These are phyloP conservation scores for Globisporangium takayamanum DNA, from an alignment of 352 stramenopile genomes.

Conservation along the genomic window DNA sequence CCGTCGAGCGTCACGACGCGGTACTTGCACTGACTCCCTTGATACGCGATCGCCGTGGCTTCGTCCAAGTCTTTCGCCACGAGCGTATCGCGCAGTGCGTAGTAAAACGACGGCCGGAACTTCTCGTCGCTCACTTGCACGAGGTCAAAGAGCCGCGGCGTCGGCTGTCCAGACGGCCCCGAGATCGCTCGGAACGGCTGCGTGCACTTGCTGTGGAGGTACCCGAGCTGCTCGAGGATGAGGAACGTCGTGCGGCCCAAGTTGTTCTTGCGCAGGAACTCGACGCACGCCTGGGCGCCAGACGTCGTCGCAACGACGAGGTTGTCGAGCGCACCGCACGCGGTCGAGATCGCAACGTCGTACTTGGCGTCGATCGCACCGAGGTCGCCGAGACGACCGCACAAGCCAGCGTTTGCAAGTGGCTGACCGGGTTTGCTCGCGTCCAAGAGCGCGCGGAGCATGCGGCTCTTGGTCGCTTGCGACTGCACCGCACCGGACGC, in stretches of 20 bases:
- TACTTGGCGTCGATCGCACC: conserved; percentile 94
- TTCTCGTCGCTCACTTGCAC: conserved; percentile 84
- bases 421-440: conserved; percentile 86
- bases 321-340: conserved; percentile 93
- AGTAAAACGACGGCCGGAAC: conserved; percentile 94
- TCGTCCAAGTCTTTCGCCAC: conserved; percentile 95
- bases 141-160: conserved; percentile 84
- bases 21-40: conserved; percentile 91
- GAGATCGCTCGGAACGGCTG: conserved; percentile 58
- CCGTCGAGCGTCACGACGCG: conserved; percentile 97
- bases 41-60: conserved; percentile 83
- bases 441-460: conserved; percentile 89
- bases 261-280: conserved; percentile 93
- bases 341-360: conserved; percentile 97
- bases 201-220: conserved; percentile 60
- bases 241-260: conserved; percentile 96
- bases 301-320: conserved; percentile 96
- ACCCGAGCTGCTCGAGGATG: conserved; percentile 96
- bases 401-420: conserved; percentile 90
- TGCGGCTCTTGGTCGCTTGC: conserved; percentile 62
- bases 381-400: conserved; percentile 96
- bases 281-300: conserved; percentile 93
- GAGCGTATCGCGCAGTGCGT: conserved; percentile 95
- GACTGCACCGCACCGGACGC: conserved; percentile 57
- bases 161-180: conserved; percentile 33